Conservation (phyloP, 192 early-diverging fungal species). For the Backusella circina region DNA sequence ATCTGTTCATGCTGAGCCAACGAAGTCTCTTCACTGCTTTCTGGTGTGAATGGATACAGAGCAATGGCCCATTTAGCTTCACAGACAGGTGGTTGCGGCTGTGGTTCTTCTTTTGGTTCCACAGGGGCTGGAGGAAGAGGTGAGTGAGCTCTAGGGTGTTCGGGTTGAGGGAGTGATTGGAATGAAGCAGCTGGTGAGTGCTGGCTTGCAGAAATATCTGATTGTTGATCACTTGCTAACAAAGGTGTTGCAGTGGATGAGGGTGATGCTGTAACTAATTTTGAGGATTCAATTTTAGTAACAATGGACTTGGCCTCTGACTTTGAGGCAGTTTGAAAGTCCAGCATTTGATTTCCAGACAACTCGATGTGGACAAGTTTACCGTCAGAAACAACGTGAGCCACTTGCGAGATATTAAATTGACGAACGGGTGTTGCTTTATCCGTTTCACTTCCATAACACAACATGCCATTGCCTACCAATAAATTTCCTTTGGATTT, state of each 20-base stretch:
- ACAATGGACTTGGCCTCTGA: conserved; percentile 64
- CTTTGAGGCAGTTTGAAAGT: conserved; percentile 60
- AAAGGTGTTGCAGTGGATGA: not conserved
- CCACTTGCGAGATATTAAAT: conserved; percentile 54
- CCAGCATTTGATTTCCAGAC: conserved; percentile 54
- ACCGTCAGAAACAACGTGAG: conserved; percentile 55
- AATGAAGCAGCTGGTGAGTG: not conserved
- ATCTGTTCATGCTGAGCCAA: conserved; percentile 82
- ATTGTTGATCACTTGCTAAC: not conserved
- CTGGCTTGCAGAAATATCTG: not conserved
- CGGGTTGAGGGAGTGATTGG: not conserved
- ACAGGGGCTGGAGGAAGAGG: not conserved
- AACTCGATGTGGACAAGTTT: conserved; percentile 60
- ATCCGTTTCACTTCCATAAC: conserved; percentile 60
- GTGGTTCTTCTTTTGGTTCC: not conserved
- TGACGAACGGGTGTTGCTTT: conserved; percentile 58
- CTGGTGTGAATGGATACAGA: conserved; percentile 83
- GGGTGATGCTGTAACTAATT: not conserved
- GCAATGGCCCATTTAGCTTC: conserved; percentile 42
- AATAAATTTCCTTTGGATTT: conserved; percentile 61
- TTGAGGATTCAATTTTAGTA: conserved; percentile 56
- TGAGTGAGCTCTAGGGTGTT: not conserved
- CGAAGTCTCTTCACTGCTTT: conserved; percentile 80
- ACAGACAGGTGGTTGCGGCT: conserved; percentile 1
- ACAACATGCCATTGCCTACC: conserved; percentile 57